phyloP scores from a whole-genome alignment of 352 stramenopile species.

The Globisporangium nunn region DNA sequence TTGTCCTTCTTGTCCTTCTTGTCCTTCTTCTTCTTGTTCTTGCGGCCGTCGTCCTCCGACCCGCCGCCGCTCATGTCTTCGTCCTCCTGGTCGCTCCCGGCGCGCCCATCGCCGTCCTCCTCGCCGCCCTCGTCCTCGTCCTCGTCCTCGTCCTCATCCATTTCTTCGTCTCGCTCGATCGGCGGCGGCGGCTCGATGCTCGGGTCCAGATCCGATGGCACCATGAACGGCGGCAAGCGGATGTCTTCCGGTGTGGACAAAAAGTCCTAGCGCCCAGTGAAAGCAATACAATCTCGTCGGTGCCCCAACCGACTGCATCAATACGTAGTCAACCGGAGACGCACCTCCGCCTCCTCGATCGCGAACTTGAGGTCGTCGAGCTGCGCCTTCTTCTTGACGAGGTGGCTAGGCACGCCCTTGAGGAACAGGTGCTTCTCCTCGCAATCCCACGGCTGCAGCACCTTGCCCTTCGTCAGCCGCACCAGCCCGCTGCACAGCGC shows the following conservation, averaged over 20 bases:
- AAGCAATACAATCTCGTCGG: no score
- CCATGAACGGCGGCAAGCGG: constrained; percentile 64
- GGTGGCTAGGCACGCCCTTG: constrained; percentile 58
- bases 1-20: constrained; percentile 27
- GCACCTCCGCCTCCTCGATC: constrained; percentile 53
- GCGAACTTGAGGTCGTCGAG: constrained; percentile 41
- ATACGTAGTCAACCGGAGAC: neutral
- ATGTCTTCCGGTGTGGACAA: constrained; percentile 69
- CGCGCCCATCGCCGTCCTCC: constrained; percentile 15
- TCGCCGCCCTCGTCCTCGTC: constrained; percentile 14
- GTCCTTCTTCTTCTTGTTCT: constrained; percentile 24
- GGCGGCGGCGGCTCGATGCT: constrained; percentile 52
- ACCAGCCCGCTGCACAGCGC: constrained; percentile 37
- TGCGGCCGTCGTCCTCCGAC: constrained; percentile 15
- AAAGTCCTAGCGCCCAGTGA: constrained; percentile 38
- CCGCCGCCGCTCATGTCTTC: constrained; percentile 17
- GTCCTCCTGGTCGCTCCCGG: constrained; percentile 7
- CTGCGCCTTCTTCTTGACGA: constrained; percentile 57
- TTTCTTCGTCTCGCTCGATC: constrained; percentile 19
- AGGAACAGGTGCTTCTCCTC: constrained; percentile 55
- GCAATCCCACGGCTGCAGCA: constrained; percentile 70
- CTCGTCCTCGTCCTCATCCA: constrained; percentile 22
- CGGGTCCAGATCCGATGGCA: constrained; percentile 78
- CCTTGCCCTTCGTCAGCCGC: constrained; percentile 53
- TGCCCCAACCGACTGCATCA: no score